Evolutionary conservation across 2,329 filamentous ascomycete species (phyloP), one percentile per base, ranked within the genome.

Genomic region (Trichoderma atroviride): DNA sequence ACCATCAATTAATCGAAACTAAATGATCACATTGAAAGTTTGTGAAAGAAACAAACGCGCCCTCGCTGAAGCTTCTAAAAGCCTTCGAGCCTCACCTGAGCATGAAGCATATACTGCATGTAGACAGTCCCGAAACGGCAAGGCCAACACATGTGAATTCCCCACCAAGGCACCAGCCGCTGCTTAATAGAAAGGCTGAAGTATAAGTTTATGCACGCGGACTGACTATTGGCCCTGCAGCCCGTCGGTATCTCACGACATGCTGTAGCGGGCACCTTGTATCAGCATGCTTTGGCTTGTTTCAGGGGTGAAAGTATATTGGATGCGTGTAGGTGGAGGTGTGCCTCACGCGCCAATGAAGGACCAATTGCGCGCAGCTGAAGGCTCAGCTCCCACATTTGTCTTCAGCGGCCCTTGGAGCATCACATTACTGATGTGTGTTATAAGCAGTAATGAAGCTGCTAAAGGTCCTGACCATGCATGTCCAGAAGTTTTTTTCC

Each of bases 261-360:
- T 47, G 63, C 50, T 59, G 40, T 33, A 58, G 52, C 52, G 37
- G 43, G 52, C 40, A 50, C 24, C 13, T 14, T 37, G n/a, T 31
- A 35, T 22, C 29, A 31, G 52, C 55, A 31, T 6, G 27, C 16
- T 55, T 27, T n/a, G 50, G 27, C 27, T 22, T 59, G 29, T 59
- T 66, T 66, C 64, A 67, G 50, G 64, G 55, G n/a, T 57, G 57
- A 27, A 6, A 47, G n/a, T 50, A 47, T 47, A n/a, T 37, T 52
- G 35, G 3, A 24, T 55, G 29, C n/a, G 37, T 59, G 24, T n/a
- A 47, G 22, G 53, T 35, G 37, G 33, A 29, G 31, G 37, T 29
- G 33, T 66, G 29, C 35, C 11, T 24, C 1, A 50, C 14, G n/a
- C 24, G 24, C 63, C 53, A 66, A 58, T 66, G n/a, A 29, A 16